Evolutionary conservation across 805 yeast species (phyloP), one percentile per base, ranked within the genome.

Genomic region (Candida argentea): DNA sequence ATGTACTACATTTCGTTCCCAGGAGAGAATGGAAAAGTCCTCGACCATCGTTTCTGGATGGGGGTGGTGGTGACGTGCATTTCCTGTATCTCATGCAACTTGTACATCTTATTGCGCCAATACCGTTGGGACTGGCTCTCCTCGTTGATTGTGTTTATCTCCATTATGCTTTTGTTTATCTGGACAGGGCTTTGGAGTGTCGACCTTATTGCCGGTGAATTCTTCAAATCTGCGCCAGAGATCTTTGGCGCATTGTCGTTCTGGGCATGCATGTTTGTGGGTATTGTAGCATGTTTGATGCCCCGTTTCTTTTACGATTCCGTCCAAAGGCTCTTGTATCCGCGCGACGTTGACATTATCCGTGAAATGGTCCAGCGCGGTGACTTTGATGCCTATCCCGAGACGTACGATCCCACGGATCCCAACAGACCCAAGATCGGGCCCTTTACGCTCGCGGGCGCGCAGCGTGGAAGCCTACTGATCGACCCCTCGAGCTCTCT

Each of bases 171-270:
- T 24, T 61, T 80, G 11, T 78, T 67, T 40, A 69, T 74, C 46
- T 82, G 93, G 93, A 71, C 83, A 4, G 87, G 89, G n/a, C 70
- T 75, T 14, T 82, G 87, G 78, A 69, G 85, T 17, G 52, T 73
- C 4, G 50, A 67, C 16, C 36, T 54, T 3, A 51, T 57, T 31
- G 65, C 82, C 6, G 63, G 60, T 7, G 81, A 74, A 42, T 76
- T 76, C 40, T 82, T 72, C 51, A 62, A 67, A 33, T 71, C 79
- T 14, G 91, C 81, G 3, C 49, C 72, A 2, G 72, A 75, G 41
- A 63, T 67, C 19, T 74, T 73, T 39, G 84, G 86, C 12, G 54
- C 76, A 5, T 57, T 66, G 19, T 45, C 69, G 4, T 76, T 74
- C 46, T 82, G 93, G 93, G 71, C 76, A 24, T 60, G 67, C 33